These are phyloP conservation scores for Mycena amicta DNA, from an alignment of 768 basidiomycete species.

Conservation along the genomic window DNA sequence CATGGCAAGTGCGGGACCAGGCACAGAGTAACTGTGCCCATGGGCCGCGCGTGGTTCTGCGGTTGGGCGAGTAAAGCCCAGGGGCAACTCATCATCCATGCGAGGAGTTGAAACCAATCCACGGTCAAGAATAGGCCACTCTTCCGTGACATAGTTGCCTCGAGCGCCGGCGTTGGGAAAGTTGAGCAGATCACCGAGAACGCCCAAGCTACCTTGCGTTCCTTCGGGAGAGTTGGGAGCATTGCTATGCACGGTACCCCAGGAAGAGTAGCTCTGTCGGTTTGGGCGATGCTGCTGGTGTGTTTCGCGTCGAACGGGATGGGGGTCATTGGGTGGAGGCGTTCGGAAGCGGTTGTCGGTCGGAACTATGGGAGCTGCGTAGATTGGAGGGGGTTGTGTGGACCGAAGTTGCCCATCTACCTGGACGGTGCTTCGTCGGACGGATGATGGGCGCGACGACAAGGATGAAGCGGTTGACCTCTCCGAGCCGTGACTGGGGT, in stretches of 20 bases:
- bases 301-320: constrained; percentile 1
- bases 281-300: constrained; percentile 14
- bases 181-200: constrained; percentile 3
- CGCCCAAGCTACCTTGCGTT: constrained; percentile 16
- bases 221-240: constrained; percentile 1
- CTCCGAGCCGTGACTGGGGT: neutral
- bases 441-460: constrained; percentile 9
- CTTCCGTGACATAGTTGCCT: too few species aligned
- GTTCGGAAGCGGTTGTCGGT: too few species aligned
- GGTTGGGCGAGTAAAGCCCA: constrained; percentile 9
- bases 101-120: constrained; percentile 10
- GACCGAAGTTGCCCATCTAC: constrained; percentile 14
- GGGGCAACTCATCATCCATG: neutral
- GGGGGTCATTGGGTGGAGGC: neutral
- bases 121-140: constrained; percentile 5
- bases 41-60: neutral
- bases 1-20: neutral
- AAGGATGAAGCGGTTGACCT: neutral
- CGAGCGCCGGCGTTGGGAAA: constrained; percentile 1
- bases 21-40: constrained; percentile 16
- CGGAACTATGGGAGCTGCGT: constrained; percentile 9
- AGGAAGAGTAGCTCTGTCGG: constrained; percentile 20
- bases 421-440: constrained; percentile 18
- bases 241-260: constrained; percentile 19
- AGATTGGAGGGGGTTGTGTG: constrained; percentile 8